Base-by-base conservation (phyloP, 441 rosid genomes). In the Populus tomentosa region DNA sequence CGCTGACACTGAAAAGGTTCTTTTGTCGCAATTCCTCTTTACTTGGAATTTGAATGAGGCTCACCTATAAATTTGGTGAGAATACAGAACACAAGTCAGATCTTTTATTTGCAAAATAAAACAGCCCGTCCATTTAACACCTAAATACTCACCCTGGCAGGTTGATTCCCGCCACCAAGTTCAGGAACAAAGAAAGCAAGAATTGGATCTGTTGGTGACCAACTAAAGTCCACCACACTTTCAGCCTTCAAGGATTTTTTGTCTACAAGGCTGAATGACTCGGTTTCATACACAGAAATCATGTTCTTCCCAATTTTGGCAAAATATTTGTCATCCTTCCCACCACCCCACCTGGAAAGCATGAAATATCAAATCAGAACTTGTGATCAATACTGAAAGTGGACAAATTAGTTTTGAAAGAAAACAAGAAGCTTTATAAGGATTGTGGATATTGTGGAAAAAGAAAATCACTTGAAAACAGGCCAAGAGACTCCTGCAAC, bases 111-210 rank as follows among this genome's bases (percentile, higher is more conserved):
- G 24, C 32, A 53, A 70, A 65, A 10, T 38, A 33, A 73, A 13
- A 65, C 38, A 7, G 16, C 28, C 26, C 62, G 11, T 65, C 20
- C 24, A 7, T 28, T 8, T 4, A 10, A 69, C 20, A 71, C 40
- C 21, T 5, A 38, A 46, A 62, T 28, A 73, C 90, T 83, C 78
- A 95, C 98, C 87, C 93, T 89, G 30, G 99, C 99, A 77, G 99
- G 97, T 77, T 95, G 99, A 86, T 94, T 95, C 26, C 97, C 98
- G 71, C 97, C 97, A 62, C 94, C 97, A 85, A 90, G 97, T 84
- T 95, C 99, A 80, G 99, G 98, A 84, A 92, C 98, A 89, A 78
- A 94, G 38, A 94, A 87, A 14, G 98, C 88, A 72, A 95, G 63
- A 69, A 91, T 91, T 42, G 98, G 94, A 83, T 94, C 99, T 62